A percentile compares a stretch with the other conserved stretches of the same genome.
phyloP scores from a whole-genome alignment of 768 basidiomycete species.

The Holtermanniella nyarrowii region DNA sequence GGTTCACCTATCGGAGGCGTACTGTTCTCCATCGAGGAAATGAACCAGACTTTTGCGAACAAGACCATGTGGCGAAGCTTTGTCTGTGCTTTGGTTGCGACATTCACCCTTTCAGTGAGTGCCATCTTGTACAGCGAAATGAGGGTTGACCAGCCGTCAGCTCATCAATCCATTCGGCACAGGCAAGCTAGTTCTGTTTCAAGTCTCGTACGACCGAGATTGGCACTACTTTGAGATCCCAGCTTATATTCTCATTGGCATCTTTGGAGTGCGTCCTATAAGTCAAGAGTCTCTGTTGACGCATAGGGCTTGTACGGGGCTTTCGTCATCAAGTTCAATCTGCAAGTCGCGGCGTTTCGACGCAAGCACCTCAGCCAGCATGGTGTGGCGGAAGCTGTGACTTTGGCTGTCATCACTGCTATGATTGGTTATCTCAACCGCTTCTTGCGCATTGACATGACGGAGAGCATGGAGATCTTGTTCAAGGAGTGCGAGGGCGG shows the following conservation, averaged over 20 bases:
- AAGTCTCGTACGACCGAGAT: constrained; percentile 91
- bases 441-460: constrained; percentile 95
- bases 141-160: constrained; percentile 42
- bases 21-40: constrained; percentile 97
- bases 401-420: constrained; percentile 76
- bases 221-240: constrained; percentile 99
- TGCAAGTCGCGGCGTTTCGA: constrained; percentile 89
- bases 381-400: constrained; percentile 79
- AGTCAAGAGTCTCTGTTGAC: background rate
- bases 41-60: constrained; percentile 94
- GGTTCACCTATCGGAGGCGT: constrained; percentile 97
- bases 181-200: constrained; percentile 93
- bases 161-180: constrained; percentile 98
- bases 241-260: constrained; percentile 85
- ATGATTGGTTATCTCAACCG: constrained; percentile 88
- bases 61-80: constrained; percentile 99
- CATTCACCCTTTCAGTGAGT: constrained; percentile 85
- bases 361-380: constrained; percentile 75
- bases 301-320: constrained; percentile 89
- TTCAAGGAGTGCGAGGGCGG: constrained; percentile 95
- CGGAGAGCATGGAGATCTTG: constrained; percentile 83
- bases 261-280: constrained; percentile 70
- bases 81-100: constrained; percentile 92
- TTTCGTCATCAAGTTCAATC: constrained; percentile 91
- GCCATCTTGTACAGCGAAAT: background rate